Evolutionary conservation across 2,329 filamentous ascomycete species (phyloP).

Genomic region (Pezicula neosporulosa): DNA sequence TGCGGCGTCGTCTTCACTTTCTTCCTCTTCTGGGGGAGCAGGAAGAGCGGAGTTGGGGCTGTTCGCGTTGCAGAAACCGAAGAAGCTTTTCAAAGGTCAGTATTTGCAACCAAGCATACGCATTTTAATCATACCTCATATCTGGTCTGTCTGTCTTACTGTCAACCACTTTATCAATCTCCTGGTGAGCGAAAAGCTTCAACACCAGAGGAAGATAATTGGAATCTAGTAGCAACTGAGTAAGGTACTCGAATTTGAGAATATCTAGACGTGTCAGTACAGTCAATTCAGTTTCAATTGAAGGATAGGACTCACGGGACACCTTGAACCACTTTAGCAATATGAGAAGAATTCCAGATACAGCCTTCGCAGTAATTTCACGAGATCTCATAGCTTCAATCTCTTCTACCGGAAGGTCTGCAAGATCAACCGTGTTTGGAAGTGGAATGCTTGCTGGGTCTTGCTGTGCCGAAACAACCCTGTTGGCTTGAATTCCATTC

Average conservation of each 20-base stretch:
- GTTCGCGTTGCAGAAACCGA: constrained; percentile 78
- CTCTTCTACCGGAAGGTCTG: constrained; percentile 65
- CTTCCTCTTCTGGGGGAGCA: constrained; percentile 24
- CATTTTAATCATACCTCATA: constrained; percentile 57
- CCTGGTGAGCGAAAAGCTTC: constrained; percentile 91
- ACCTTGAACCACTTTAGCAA: constrained; percentile 95
- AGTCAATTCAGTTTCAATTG: background rate
- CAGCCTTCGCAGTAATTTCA: constrained; percentile 87
- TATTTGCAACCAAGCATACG: background rate
- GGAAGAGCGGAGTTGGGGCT: constrained; percentile 42
- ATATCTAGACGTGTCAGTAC: constrained; percentile 66
- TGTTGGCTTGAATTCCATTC: constrained; percentile 11
- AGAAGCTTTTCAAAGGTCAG: constrained; percentile 60
- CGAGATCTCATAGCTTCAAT: constrained; percentile 76
- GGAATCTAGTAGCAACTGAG: constrained; percentile 87
- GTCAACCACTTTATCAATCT: constrained; percentile 86
- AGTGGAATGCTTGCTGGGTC: constrained; percentile 24
- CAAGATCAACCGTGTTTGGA: constrained; percentile 20
- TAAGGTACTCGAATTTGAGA: constrained; percentile 93
- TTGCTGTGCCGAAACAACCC: constrained; percentile 14
- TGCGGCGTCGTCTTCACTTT: constrained; percentile 70
- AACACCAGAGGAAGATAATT: constrained; percentile 92
- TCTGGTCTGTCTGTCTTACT: constrained; percentile 80
- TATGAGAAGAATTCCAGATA: constrained; percentile 85
- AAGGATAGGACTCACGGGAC: constrained; percentile 62